Conservation (phyloP, 2,329 filamentous ascomycete species). For the Phyllosticta ampelicida region DNA sequence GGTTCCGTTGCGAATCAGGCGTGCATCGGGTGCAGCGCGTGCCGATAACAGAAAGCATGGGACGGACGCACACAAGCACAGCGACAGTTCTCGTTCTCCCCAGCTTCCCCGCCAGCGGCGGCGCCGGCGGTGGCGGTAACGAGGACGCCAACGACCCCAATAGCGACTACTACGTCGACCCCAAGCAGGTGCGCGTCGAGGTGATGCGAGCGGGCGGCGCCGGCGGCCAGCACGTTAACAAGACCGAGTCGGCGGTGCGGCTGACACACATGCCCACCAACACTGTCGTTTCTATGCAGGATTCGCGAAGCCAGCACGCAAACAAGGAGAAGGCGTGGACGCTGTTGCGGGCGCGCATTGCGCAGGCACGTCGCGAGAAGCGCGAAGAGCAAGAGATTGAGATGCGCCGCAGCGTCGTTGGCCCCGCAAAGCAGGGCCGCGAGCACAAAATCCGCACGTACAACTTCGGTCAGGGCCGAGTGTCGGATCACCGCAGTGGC, state of each 20-base stretch:
- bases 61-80: slow-evolving; percentile 85
- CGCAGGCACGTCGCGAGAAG: slow-evolving; percentile 67
- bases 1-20: slow-evolving; percentile 77
- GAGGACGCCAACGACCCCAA: slow-evolving; percentile 66
- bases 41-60: slow-evolving; percentile 80
- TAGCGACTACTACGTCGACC: slow-evolving; percentile 84
- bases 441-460: slow-evolving; percentile 93
- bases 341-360: slow-evolving; percentile 69
- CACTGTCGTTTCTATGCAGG: slow-evolving; percentile 83
- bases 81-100: slow-evolving; percentile 89
- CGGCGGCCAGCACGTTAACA: slow-evolving; percentile 96
- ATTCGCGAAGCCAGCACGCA: slow-evolving; percentile 77
- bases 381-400: slow-evolving; percentile 69
- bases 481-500: slow-evolving; percentile 80
- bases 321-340: slow-evolving; percentile 86
- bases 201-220: slow-evolving; percentile 88
- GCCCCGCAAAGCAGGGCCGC: slow-evolving; percentile 69
- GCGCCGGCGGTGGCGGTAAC: slow-evolving; percentile 36
- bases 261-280: slow-evolving; percentile 84
- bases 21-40: slow-evolving; percentile 94
- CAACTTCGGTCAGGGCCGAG: slow-evolving; percentile 67
- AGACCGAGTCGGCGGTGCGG: slow-evolving; percentile 89
- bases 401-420: slow-evolving; percentile 67
- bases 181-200: slow-evolving; percentile 70
- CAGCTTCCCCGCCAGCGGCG: slow-evolving; percentile 54